These are phyloP conservation scores for Paecilomyces formosus DNA, from an alignment of 2,329 filamentous ascomycete species.

Conservation along the genomic window DNA sequence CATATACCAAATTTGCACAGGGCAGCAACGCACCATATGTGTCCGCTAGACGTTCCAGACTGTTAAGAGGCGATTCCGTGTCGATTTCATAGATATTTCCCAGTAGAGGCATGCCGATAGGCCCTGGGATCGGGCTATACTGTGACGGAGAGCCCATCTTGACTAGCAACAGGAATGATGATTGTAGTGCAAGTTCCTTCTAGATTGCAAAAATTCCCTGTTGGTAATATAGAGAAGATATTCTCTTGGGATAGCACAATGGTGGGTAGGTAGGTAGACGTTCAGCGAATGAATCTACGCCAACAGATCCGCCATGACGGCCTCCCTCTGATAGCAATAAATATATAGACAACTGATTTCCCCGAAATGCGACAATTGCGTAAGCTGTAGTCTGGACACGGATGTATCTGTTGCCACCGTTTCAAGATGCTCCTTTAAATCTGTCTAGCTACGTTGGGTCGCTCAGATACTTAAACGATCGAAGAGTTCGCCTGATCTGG, in stretches of 20 bases:
- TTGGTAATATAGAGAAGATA: neutral
- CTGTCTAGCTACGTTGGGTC: neutral
- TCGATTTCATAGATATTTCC: slow-evolving; percentile 61
- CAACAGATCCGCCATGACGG: neutral
- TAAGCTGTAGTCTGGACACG: neutral
- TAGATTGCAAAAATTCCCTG: neutral
- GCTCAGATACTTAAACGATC: neutral
- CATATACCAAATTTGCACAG: slow-evolving; percentile 6
- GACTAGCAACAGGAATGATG: neutral
- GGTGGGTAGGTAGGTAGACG: no score
- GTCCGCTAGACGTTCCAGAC: slow-evolving; percentile 52
- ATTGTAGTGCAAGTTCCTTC: neutral
- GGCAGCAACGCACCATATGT: slow-evolving; percentile 52
- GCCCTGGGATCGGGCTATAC: slow-evolving; percentile 49
- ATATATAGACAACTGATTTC: neutral
- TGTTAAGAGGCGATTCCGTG: slow-evolving; percentile 47
- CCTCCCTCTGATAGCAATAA: neutral
- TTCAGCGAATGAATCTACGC: neutral
- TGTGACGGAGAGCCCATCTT: neutral
- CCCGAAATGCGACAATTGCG: neutral
- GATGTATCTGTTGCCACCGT: neutral
- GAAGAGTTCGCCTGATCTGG: neutral
- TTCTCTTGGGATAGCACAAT: neutral
- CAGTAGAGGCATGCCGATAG: slow-evolving; percentile 56
- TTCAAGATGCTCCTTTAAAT: neutral